Conservation (phyloP, 352 stramenopile species). For the Pythium dissotocum region DNA sequence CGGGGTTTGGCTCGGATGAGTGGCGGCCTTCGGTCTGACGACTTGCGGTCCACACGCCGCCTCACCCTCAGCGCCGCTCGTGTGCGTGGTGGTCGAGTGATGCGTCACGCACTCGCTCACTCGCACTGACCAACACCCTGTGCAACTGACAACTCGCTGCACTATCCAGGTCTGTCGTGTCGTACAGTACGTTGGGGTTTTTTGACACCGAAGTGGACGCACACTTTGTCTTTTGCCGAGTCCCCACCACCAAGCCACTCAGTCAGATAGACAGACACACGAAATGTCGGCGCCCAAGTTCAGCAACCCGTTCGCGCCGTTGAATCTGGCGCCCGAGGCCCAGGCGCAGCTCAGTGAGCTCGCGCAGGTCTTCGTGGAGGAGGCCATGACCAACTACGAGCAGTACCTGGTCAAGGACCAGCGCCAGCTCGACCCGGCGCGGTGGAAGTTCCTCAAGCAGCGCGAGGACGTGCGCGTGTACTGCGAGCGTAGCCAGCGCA, state of each 20-base stretch:
- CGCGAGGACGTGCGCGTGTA: constrained; percentile 29
- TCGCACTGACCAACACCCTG: not conserved
- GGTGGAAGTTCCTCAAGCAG: constrained; percentile 59
- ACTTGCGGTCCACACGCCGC: too few species aligned
- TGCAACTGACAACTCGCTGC: too few species aligned
- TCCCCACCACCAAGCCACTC: too few species aligned
- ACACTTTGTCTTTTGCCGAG: too few species aligned
- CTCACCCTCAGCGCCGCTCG: not conserved
- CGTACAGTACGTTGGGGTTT: too few species aligned
- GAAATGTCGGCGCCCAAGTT: constrained; percentile 34
- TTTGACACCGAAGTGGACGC: too few species aligned
- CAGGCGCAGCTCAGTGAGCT: constrained; percentile 37
- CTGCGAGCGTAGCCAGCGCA: constrained; percentile 15
- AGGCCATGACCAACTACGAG: constrained; percentile 48
- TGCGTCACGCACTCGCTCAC: not conserved
- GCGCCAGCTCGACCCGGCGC: constrained; percentile 38
- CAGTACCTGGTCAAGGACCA: constrained; percentile 36
- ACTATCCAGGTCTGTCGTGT: too few species aligned
- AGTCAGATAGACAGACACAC: not conserved
- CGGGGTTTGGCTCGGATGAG: not conserved
- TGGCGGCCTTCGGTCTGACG: not conserved
- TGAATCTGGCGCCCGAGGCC: constrained; percentile 44
- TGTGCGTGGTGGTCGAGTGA: not conserved
- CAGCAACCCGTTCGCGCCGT: constrained; percentile 41
- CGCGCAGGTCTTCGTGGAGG: constrained; percentile 40